Percentiles rank a stretch among this genome's conserved stretches.
These are phyloP conservation scores for Aspergillus baeticus DNA, from an alignment of 495 filamentous ascomycete genomes.

Conservation along the genomic window DNA sequence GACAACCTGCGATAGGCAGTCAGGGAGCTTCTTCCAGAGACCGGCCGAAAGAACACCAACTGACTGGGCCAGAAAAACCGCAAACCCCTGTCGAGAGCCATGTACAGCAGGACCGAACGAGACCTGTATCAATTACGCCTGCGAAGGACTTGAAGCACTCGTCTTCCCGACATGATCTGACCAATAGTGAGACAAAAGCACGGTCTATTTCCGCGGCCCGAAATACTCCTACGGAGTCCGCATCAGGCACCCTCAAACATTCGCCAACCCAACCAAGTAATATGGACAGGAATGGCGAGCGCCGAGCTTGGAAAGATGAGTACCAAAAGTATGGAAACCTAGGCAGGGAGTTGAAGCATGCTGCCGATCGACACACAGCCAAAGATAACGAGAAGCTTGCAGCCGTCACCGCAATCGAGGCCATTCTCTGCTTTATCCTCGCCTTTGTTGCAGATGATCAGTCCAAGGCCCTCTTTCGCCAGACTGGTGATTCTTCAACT, in stretches of 20 bases:
- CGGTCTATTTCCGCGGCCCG: conserved; percentile 26
- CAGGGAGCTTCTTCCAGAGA: conserved; percentile 16
- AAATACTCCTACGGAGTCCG: conserved; percentile 26
- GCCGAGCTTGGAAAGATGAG: conserved; percentile 46
- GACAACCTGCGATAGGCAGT: conserved; percentile 15
- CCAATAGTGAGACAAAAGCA: conserved; percentile 31
- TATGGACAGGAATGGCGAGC: conserved; percentile 33
- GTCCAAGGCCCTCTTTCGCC: conserved; percentile 31
- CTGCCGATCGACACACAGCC: conserved; percentile 38
- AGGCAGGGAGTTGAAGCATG: conserved; percentile 51
- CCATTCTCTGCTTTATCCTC: conserved; percentile 49
- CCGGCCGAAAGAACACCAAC: conserved; percentile 23
- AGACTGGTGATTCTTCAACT: conserved; percentile 38
- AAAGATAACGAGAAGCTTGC: conserved; percentile 42
- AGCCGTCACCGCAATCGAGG: conserved; percentile 45
- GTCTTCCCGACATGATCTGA: conserved; percentile 22
- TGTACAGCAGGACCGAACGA: conserved; percentile 26
- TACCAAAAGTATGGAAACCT: conserved; percentile 39
- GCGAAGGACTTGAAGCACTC: conserved; percentile 31
- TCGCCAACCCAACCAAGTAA: conserved; percentile 30
- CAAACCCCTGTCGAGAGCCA: conserved; percentile 22
- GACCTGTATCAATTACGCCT: conserved; percentile 27
- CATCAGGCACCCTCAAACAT: conserved; percentile 18
- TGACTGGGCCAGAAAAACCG: conserved; percentile 24
- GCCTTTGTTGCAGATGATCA: conserved; percentile 49